phyloP scores from a whole-genome alignment of 331 rosid genomes.

The Acacia pycnantha region DNA sequence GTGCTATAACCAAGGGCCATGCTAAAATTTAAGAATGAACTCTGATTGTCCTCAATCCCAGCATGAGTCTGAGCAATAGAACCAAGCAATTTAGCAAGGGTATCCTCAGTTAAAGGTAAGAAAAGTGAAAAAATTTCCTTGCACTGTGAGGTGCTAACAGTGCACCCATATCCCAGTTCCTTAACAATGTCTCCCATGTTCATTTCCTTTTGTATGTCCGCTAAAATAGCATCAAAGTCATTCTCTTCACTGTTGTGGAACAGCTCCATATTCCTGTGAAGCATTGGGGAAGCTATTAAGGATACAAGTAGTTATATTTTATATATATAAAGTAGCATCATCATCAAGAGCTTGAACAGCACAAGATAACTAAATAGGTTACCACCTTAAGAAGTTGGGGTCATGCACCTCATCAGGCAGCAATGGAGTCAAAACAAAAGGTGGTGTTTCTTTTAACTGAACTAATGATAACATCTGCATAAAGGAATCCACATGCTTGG shows the following conservation, averaged over 20 bases:
- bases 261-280: conserved; percentile 67
- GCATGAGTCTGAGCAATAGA: conserved; percentile 68
- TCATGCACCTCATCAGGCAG: conserved; percentile 78
- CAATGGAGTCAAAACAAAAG: conserved; percentile 66
- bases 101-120: conserved; percentile 74
- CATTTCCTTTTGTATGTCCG: conserved; percentile 95
- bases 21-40: conserved; percentile 57
- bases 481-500: conserved; percentile 90
- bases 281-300: conserved; percentile 18
- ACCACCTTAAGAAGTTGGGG: conserved; percentile 69
- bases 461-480: conserved; percentile 89
- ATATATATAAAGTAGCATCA: background rate
- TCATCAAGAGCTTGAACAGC: conserved; percentile 23
- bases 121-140: conserved; percentile 84
- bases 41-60: conserved; percentile 87
- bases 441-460: conserved; percentile 60
- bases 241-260: conserved; percentile 60
- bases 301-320: conserved; percentile 4
- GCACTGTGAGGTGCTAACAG: conserved; percentile 76
- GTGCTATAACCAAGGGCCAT: conserved; percentile 68
- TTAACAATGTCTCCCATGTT: conserved; percentile 90
- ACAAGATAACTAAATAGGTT: conserved; percentile 16
- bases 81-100: conserved; percentile 82
- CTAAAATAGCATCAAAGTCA: conserved; percentile 90
- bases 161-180: conserved; percentile 98